These are phyloP conservation scores for Stephania cephalantha DNA, from an alignment of 164 flowering plant genomes.

Conservation along the genomic window DNA sequence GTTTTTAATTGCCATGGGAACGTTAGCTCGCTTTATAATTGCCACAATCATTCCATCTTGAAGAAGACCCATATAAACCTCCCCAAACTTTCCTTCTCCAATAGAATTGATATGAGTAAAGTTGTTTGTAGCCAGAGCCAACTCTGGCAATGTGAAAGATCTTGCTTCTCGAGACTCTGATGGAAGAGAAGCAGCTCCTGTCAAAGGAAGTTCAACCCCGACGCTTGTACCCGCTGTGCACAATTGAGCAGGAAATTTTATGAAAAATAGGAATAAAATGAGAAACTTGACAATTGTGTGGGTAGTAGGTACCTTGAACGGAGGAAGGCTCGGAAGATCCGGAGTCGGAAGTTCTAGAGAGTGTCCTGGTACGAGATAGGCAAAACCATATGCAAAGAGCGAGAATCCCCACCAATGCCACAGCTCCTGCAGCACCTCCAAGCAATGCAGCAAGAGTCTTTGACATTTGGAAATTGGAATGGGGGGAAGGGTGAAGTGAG, in stretches of 20 bases:
- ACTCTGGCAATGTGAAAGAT: constrained; percentile 59
- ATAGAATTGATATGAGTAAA: constrained; percentile 67
- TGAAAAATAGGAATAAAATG: background rate
- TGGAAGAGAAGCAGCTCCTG: constrained; percentile 18
- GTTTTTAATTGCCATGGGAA: constrained; percentile 74
- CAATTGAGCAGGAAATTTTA: constrained; percentile 11
- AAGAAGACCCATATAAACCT: constrained; percentile 83
- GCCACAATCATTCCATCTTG: constrained; percentile 84
- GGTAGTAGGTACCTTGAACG: constrained; percentile 41
- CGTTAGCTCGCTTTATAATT: constrained; percentile 60
- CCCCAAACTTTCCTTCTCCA: constrained; percentile 85
- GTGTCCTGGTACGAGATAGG: constrained; percentile 31
- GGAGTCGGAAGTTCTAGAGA: constrained; percentile 76
- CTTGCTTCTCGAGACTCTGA: constrained; percentile 46
- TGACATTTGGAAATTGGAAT: constrained; percentile 56
- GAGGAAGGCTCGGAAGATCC: constrained; percentile 80
- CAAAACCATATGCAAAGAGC: constrained; percentile 55
- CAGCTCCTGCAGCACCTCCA: constrained; percentile 97
- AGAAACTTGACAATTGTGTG: background rate
- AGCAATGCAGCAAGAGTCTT: constrained; percentile 78
- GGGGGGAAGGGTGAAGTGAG: constrained; percentile 16
- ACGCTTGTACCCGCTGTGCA: constrained; percentile 43
- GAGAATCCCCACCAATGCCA: constrained; percentile 63
- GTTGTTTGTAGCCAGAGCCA: constrained; percentile 64
- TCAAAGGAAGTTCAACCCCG: constrained; percentile 47